Conservation (phyloP, 2,329 filamentous ascomycete genomes). For the Claviceps purpurea region DNA sequence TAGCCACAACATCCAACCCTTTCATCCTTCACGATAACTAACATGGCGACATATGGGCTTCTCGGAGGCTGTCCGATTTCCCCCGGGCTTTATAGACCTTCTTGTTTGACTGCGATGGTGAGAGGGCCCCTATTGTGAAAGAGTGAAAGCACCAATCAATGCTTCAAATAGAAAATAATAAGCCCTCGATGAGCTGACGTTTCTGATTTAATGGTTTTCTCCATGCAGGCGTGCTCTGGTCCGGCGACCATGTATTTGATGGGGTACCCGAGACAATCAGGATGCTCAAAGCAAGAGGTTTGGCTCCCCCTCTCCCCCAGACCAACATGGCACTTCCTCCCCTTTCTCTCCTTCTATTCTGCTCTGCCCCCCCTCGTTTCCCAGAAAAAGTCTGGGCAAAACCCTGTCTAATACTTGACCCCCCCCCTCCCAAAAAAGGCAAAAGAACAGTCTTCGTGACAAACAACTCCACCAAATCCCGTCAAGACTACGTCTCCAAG, state of each 20-base stretch:
- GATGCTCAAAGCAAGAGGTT: slow-evolving; percentile 69
- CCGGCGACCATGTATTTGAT: slow-evolving; percentile 79
- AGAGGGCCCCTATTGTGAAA: slow-evolving; percentile 9
- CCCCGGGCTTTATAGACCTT: slow-evolving; percentile 33
- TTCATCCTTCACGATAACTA: not conserved
- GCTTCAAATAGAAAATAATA: too few species aligned
- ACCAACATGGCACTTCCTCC: not conserved
- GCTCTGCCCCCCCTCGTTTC: not conserved
- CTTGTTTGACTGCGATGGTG: slow-evolving; percentile 94
- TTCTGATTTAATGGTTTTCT: too few species aligned
- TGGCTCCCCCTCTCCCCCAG: not conserved
- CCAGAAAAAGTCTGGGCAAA: too few species aligned
- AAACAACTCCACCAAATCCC: slow-evolving; percentile 97
- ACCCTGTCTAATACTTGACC: too few species aligned
- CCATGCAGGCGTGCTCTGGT: slow-evolving; percentile 77
- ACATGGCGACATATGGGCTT: slow-evolving; percentile 4
- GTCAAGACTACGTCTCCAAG: slow-evolving; percentile 85
- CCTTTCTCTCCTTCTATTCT: not conserved
- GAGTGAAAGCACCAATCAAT: too few species aligned
- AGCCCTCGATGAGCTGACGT: not conserved
- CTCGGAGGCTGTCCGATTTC: slow-evolving; percentile 16
- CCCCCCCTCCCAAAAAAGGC: slow-evolving; percentile 33
- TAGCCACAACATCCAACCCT: too few species aligned
- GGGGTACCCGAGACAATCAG: slow-evolving; percentile 75
- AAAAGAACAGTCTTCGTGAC: slow-evolving; percentile 94